phyloP scores from a whole-genome alignment of 2,329 filamentous ascomycete genomes.

The Akanthomyces lecanii region DNA sequence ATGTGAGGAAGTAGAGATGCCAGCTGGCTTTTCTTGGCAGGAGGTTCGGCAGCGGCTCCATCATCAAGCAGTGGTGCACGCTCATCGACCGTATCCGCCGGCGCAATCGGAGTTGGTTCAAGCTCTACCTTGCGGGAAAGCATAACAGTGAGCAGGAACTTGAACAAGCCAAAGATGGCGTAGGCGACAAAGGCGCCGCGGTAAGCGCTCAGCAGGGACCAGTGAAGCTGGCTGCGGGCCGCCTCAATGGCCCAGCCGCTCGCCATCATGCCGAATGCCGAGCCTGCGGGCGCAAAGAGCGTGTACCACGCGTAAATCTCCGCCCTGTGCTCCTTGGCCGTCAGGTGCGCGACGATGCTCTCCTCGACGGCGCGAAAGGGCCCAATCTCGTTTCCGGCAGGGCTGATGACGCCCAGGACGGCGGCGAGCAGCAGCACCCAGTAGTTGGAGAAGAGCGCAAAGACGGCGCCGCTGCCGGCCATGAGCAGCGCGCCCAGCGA shows the following conservation, averaged over 20 bases:
- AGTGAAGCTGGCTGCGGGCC: slow-evolving; percentile 40
- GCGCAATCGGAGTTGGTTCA: slow-evolving; percentile 19
- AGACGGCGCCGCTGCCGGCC: slow-evolving; percentile 51
- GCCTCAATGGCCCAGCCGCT: slow-evolving; percentile 57
- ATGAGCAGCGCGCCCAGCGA: slow-evolving; percentile 52
- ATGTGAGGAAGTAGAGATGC: slow-evolving; percentile 50
- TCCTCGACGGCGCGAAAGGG: slow-evolving; percentile 61
- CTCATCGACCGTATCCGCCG: background rate
- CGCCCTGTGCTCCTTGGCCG: slow-evolving; percentile 38
- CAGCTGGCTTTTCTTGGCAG: slow-evolving; percentile 16
- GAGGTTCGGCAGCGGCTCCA: background rate
- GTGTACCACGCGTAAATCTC: slow-evolving; percentile 62
- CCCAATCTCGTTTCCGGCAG: slow-evolving; percentile 60
- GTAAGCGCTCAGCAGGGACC: slow-evolving; percentile 46
- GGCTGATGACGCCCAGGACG: slow-evolving; percentile 59
- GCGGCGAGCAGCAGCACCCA: slow-evolving; percentile 56
- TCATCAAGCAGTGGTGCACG: slow-evolving; percentile 27
- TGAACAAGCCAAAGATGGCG: slow-evolving; percentile 52
- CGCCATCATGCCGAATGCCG: slow-evolving; percentile 54
- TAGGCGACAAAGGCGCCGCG: slow-evolving; percentile 55
- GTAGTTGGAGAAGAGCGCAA: slow-evolving; percentile 49
- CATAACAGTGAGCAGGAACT: slow-evolving; percentile 47
- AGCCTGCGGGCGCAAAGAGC: slow-evolving; percentile 54
- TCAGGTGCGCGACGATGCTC: slow-evolving; percentile 55
- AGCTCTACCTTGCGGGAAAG: slow-evolving; percentile 46